Evolutionary conservation across 2,329 filamentous ascomycete genomes (phyloP), one percentile per base, ranked within the genome.

Genomic region (Trichoderma afroharzianum): DNA sequence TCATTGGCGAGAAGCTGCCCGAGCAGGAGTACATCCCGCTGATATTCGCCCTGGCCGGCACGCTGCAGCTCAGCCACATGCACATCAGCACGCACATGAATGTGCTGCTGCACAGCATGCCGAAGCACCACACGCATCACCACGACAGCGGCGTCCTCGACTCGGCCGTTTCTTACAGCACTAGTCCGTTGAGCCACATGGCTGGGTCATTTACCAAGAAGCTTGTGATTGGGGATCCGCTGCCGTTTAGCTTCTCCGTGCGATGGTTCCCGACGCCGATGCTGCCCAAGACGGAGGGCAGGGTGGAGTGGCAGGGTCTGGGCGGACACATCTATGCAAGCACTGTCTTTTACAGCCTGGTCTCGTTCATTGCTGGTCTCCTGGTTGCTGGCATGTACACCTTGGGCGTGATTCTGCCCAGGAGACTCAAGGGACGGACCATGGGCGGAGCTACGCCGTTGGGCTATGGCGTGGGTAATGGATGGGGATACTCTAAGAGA

Each of bases 31-130:
- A 93, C 82, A 93, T 95, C 15, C 95, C 95, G 0, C 86, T 97
- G 47, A 92, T 97, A 7, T 93, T 99, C 74, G 95, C 95, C 3
- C 84, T 99, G 21, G 92, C 95, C 14, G 96, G 96, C 2, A 97
- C 93, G 0, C 86, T 98, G 24, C 95, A 99, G 82, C 85, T 91
- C 64, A 94, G 91, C 80, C 96, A 98, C 81, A 86, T 99, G 76
- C 96, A 98, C 83, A 89, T 99, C 75, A 93, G 92, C 78, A 95
- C 94, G 6, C 90, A 93, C 78, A 87, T 98, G 80, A 98, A 98
- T 80, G 90, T 98, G 73, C 85, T 98, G 70, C 86, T 98, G 75
- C 96, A 95, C 80, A 86, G 85, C 80, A 85, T 84, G 63, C 88
- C 88, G 5, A 90, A 90, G 77, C 87, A 90, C 76, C 88, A 90